These are phyloP conservation scores for Nitzschia sp. DNA, from an alignment of 108 stramenopile genomes.

Conservation along the genomic window DNA sequence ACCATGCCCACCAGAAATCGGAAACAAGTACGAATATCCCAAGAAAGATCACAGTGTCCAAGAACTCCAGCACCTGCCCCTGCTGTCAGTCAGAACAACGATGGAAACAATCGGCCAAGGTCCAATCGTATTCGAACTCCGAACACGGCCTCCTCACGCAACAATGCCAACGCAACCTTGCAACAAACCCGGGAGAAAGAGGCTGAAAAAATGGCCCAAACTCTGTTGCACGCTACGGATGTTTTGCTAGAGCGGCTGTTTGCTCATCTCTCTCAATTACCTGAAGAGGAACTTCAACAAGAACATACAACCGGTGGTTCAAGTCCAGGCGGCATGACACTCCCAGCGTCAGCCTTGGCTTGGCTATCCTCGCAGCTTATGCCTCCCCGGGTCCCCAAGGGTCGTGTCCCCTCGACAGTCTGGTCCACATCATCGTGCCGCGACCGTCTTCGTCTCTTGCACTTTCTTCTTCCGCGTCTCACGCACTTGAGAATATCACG, in stretches of 20 bases:
- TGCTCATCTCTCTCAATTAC: constrained; percentile 25
- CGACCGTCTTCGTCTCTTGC: constrained; percentile 52
- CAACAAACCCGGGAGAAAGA: constrained; percentile 1
- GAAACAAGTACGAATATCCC: no score
- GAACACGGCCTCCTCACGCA: no score
- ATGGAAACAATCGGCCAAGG: no score
- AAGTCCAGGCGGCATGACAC: constrained; percentile 47
- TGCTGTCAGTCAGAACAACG: no score
- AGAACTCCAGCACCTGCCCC: no score
- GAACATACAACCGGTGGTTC: background rate
- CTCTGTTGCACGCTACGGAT: constrained; percentile 19
- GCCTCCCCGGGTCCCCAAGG: constrained; percentile 1
- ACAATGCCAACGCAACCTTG: no score
- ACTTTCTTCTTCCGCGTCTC: constrained; percentile 54
- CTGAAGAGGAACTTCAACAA: constrained; percentile 23
- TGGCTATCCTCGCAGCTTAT: constrained; percentile 63
- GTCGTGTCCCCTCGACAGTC: constrained; percentile 1
- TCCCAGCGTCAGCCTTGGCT: constrained; percentile 72
- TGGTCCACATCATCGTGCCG: constrained; percentile 20
- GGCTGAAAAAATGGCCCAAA: constrained; percentile 8
- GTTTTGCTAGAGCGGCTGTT: constrained; percentile 34
- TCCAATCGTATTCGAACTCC: no score
- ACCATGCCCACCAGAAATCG: no score
- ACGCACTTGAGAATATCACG: constrained; percentile 55
- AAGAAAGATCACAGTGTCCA: no score